These are phyloP conservation scores for Leptographium galeiforme DNA, from an alignment of 2,329 filamentous ascomycete genomes.

Conservation along the genomic window DNA sequence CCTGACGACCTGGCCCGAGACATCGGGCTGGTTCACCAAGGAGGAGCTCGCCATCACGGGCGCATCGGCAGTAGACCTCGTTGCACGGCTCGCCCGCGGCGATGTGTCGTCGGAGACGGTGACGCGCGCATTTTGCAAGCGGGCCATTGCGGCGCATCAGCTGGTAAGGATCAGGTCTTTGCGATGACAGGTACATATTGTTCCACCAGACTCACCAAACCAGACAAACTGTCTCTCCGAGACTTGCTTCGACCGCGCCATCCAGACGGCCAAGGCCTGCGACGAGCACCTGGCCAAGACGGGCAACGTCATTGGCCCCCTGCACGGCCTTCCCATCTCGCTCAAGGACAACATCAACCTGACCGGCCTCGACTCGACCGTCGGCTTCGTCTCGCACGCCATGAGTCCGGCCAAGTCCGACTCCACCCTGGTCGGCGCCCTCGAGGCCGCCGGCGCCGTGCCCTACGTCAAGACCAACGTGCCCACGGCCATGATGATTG, in stretches of 20 bases:
- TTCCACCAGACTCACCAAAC: no score
- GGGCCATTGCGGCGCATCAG: conserved; percentile 24
- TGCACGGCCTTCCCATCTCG: conserved; percentile 52
- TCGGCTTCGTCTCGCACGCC: conserved; percentile 51
- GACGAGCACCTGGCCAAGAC: conserved; percentile 37
- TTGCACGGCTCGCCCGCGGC: conserved; percentile 22
- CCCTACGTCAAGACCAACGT: conserved; percentile 45
- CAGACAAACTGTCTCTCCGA: conserved; percentile 39
- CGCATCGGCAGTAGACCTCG: conserved; percentile 18
- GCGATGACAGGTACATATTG: no score
- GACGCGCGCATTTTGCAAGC: conserved; percentile 25
- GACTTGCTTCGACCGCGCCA: conserved; percentile 37
- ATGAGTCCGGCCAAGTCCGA: conserved; percentile 37
- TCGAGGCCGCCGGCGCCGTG: conserved; percentile 35
- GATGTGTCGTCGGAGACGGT: conserved; percentile 22
- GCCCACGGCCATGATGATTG: conserved; percentile 53
- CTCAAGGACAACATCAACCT: conserved; percentile 62
- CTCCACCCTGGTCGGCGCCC: conserved; percentile 25
- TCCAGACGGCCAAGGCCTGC: conserved; percentile 30
- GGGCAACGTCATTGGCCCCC: conserved; percentile 39
- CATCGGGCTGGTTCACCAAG: conserved; percentile 44
- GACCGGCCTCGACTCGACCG: conserved; percentile 42
- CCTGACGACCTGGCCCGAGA: conserved; percentile 40
- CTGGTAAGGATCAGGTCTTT: conserved; percentile 16
- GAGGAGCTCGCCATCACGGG: conserved; percentile 26